phyloP scores from a whole-genome alignment of 2,329 filamentous ascomycete species.

The Sphaerulina musiva region DNA sequence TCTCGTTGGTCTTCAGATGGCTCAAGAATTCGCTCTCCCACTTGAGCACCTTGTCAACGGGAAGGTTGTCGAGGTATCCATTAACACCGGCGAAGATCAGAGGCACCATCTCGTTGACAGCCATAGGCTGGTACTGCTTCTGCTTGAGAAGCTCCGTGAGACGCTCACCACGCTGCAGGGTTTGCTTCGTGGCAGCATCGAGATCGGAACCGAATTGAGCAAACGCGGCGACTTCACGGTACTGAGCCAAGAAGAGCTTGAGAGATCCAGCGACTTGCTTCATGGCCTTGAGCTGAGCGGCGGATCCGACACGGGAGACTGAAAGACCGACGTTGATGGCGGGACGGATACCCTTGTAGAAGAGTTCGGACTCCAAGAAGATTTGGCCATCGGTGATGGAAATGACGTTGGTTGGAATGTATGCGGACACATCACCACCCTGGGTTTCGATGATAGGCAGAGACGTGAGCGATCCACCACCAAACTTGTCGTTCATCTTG shows the following conservation, averaged over 20 bases:
- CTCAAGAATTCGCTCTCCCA: constrained; percentile 95
- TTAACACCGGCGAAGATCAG: constrained; percentile 99
- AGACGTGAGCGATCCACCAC: constrained; percentile 88
- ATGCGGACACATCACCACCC: constrained; percentile 99
- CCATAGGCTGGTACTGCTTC: constrained; percentile 99
- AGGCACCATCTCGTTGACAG: constrained; percentile 99
- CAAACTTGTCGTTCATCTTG: constrained; percentile 94
- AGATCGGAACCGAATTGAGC: constrained; percentile 99
- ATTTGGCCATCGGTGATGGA: constrained; percentile 99
- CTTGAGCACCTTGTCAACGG: constrained; percentile 81
- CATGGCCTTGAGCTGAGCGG: constrained; percentile 99
- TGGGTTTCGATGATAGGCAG: constrained; percentile 98
- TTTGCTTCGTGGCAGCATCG: constrained; percentile 98
- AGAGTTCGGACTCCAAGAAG: constrained; percentile 97
- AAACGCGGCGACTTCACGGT: constrained; percentile 99
- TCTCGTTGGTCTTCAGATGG: constrained; percentile 86
- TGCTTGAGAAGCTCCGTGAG: constrained; percentile 98
- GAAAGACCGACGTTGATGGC: constrained; percentile 99
- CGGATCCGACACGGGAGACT: constrained; percentile 98
- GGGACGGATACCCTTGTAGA: constrained; percentile 99
- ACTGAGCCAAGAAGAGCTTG: constrained; percentile 99
- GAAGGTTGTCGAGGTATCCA: constrained; percentile 81
- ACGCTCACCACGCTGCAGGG: constrained; percentile 95
- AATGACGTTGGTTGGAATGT: constrained; percentile 99
- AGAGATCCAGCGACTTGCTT: constrained; percentile 99